A percentile compares a stretch with the other conserved stretches of the same genome.
Conservation (phyloP, 2,329 filamentous ascomycete genomes). For the Stenocarpella maydis region DNA sequence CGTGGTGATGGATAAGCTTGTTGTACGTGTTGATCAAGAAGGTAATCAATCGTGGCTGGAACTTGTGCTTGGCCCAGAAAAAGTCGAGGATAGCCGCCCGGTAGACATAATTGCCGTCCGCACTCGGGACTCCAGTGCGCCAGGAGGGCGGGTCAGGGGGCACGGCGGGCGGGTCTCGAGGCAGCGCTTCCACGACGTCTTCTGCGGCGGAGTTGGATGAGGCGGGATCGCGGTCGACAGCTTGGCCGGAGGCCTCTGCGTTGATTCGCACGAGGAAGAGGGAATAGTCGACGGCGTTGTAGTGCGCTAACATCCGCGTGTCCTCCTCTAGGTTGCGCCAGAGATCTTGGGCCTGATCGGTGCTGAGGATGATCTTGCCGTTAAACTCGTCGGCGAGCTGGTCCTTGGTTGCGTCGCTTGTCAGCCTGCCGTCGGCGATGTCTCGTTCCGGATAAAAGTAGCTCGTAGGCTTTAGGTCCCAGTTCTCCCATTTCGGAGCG, state of each 20-base stretch:
- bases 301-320: slow-evolving; percentile 66
- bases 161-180: slow-evolving; percentile 45
- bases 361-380: slow-evolving; percentile 68
- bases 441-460: slow-evolving; percentile 83
- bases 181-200: slow-evolving; percentile 39
- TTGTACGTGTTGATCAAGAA: slow-evolving; percentile 71
- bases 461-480: slow-evolving; percentile 76
- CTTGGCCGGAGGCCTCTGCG: slow-evolving; percentile 22
- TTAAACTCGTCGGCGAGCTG: slow-evolving; percentile 73
- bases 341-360: slow-evolving; percentile 63
- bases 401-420: slow-evolving; percentile 70
- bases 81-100: slow-evolving; percentile 76
- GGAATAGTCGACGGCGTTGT: slow-evolving; percentile 78
- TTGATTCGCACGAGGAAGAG: slow-evolving; percentile 70
- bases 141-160: slow-evolving; percentile 56
- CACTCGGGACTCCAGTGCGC: slow-evolving; percentile 68
- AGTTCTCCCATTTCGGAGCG: slow-evolving; percentile 68
- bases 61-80: slow-evolving; percentile 79
- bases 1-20: slow-evolving; percentile 64
- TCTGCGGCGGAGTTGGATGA: slow-evolving; percentile 35
- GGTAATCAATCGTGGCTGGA: slow-evolving; percentile 71
- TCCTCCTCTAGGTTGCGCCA: slow-evolving; percentile 65
- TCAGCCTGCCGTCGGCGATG: slow-evolving; percentile 69
- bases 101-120: slow-evolving; percentile 72
- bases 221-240: slow-evolving; percentile 35